Evolutionary conservation across 2,329 filamentous ascomycete genomes (phyloP).

Genomic region (Penicillium aurantiogriseum): DNA sequence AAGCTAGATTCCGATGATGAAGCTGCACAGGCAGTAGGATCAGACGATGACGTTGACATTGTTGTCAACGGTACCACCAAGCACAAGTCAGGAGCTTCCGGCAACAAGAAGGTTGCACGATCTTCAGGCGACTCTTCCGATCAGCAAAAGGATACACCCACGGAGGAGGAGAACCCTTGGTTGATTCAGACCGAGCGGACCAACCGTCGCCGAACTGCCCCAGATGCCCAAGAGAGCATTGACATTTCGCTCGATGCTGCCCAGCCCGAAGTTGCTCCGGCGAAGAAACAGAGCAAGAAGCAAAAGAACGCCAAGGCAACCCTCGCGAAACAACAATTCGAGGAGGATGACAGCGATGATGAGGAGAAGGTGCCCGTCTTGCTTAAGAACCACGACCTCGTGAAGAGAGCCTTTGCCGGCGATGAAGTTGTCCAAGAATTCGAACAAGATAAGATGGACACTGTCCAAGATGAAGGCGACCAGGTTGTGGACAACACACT

Average conservation of each 20-base stretch:
- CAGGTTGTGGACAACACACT: conserved; percentile 80
- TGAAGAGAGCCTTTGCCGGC: conserved; percentile 82
- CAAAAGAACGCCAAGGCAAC: conserved; percentile 22
- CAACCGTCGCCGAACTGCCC: conserved; percentile 30
- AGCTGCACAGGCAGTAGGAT: conserved; percentile 21
- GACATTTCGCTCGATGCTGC: conserved; percentile 34
- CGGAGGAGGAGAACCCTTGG: conserved; percentile 40
- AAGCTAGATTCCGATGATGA: conserved; percentile 52
- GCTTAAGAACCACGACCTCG: conserved; percentile 61
- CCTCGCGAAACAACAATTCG: conserved; percentile 31
- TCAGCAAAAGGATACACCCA: conserved; percentile 20
- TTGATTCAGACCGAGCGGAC: conserved; percentile 36
- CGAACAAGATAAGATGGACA: conserved; percentile 71
- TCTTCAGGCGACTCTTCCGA: conserved; percentile 14
- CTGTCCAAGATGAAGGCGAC: conserved; percentile 74
- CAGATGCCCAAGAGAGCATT: conserved; percentile 32
- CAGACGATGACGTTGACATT: conserved; percentile 37
- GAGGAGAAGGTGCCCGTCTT: conserved; percentile 43
- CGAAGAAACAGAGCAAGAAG: conserved; percentile 21
- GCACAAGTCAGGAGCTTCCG: conserved; percentile 18
- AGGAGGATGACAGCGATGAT: conserved; percentile 45
- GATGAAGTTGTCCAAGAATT: conserved; percentile 82
- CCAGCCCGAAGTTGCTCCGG: conserved; percentile 13
- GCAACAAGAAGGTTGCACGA: conserved; percentile 21
- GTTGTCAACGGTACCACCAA: conserved; percentile 29